Conservation (phyloP, 2,329 filamentous ascomycete genomes). For the Diaporthe nobilis region DNA sequence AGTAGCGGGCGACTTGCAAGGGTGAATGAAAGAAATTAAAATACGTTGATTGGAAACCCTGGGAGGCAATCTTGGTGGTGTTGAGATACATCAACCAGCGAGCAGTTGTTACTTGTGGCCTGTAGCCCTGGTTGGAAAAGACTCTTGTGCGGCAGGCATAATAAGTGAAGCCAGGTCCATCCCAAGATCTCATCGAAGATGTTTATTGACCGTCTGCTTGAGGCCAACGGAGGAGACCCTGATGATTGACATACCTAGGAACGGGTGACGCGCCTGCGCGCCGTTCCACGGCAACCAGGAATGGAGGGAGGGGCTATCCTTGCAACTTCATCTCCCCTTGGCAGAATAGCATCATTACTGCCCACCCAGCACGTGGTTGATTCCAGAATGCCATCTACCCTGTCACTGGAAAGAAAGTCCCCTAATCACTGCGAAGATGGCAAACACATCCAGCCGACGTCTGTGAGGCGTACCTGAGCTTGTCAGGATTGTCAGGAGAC, state of each 20-base stretch:
- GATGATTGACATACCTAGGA: conserved; percentile 2
- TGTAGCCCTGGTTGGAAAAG: not conserved
- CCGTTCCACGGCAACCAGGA: conserved; percentile 24
- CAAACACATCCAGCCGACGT: not conserved
- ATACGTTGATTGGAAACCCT: not conserved
- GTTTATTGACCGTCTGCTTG: conserved; percentile 5
- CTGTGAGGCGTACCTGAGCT: not conserved
- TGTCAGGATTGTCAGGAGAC: not conserved
- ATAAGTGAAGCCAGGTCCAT: conserved; percentile 12
- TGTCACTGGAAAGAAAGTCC: not conserved
- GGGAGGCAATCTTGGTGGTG: not conserved
- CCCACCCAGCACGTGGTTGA: not conserved
- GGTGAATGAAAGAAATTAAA: conserved; percentile 15
- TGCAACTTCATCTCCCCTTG: conserved; percentile 24
- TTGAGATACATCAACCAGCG: not conserved
- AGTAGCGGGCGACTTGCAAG: conserved; percentile 2
- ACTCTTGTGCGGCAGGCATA: not conserved
- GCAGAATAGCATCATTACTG: conserved; percentile 4
- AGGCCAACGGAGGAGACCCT: conserved; percentile 12
- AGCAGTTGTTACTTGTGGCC: not conserved
- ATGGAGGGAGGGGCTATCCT: conserved; percentile 18
- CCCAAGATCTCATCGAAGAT: not conserved
- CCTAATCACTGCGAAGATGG: not conserved
- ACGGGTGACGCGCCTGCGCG: not conserved
- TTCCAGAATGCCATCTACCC: conserved; percentile 25